Percentiles rank a stretch among this genome's conserved stretches.
phyloP scores from a whole-genome alignment of 192 early-diverging fungal genomes.

The Podila verticillata region DNA sequence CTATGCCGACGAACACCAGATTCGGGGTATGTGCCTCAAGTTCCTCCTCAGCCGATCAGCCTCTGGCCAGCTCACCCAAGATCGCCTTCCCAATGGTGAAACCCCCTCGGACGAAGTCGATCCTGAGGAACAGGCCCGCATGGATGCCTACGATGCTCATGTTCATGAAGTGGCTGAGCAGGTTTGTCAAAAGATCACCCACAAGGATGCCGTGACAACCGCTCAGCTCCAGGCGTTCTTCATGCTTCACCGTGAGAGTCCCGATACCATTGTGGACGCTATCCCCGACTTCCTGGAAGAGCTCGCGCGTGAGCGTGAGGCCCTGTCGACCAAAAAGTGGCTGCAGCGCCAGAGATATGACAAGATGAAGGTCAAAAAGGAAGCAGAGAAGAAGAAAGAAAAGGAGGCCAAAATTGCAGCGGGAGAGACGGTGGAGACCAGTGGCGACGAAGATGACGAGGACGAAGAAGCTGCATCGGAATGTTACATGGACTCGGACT shows the following conservation, averaged over 20 bases:
- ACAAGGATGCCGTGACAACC: constrained; percentile 25
- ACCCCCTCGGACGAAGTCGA: neutral
- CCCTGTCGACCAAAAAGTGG: constrained; percentile 19
- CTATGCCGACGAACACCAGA: constrained; percentile 55
- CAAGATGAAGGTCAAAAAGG: constrained; percentile 39
- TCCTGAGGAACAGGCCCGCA: constrained; percentile 15
- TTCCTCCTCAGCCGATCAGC: constrained; percentile 41
- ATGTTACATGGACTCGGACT: constrained; percentile 32
- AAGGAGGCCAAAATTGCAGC: constrained; percentile 10
- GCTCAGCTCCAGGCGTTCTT: constrained; percentile 50
- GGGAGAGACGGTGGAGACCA: constrained; percentile 19
- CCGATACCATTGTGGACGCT: constrained; percentile 33
- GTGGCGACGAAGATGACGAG: constrained; percentile 6
- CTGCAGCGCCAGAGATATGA: constrained; percentile 6
- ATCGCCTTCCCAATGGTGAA: neutral
- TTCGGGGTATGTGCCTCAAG: constrained; percentile 54
- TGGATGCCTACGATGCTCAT: constrained; percentile 37
- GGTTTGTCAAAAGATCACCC: constrained; percentile 24
- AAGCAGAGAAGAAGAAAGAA: constrained; percentile 40
- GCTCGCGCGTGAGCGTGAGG: constrained; percentile 16
- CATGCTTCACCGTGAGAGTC: constrained; percentile 42
- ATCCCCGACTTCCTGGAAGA: constrained; percentile 35
- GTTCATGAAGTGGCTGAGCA: constrained; percentile 24
- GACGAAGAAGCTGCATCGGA: constrained; percentile 17
- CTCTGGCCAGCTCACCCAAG: neutral